A percentile compares a stretch with the other conserved stretches of the same genome.
Conservation (phyloP, 495 filamentous ascomycete genomes). For the Tuber microsphaerosporum region DNA sequence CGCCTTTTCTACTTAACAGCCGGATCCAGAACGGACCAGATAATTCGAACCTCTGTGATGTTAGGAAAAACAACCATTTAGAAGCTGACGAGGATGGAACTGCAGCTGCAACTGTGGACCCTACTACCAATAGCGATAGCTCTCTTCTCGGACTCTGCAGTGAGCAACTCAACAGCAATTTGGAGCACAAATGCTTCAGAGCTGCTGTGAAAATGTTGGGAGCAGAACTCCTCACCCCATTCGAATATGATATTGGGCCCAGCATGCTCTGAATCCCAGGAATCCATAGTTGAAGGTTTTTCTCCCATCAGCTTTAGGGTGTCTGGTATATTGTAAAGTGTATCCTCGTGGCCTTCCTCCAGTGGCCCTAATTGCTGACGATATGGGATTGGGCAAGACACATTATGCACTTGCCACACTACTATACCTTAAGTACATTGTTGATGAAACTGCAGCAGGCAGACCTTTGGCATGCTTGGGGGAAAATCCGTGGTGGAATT, state of each 20-base stretch:
- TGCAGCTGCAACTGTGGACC: too few species aligned
- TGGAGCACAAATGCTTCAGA: conserved; percentile 1
- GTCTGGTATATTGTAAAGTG: neutral
- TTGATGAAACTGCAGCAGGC: neutral
- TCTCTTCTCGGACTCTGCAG: too few species aligned
- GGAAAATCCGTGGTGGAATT: too few species aligned
- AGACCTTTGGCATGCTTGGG: too few species aligned
- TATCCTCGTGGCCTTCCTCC: neutral
- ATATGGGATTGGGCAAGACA: conserved; percentile 12
- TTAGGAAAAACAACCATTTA: too few species aligned
- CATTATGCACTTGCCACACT: neutral
- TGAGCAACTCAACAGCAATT: conserved; percentile 3
- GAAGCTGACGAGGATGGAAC: too few species aligned
- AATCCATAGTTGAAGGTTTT: neutral
- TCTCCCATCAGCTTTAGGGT: conserved; percentile 1
- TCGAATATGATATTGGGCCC: neutral
- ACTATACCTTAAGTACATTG: neutral
- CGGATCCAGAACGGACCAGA: too few species aligned
- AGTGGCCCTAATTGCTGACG: neutral
- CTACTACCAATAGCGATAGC: too few species aligned
- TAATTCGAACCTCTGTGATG: too few species aligned
- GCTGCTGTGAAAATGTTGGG: neutral
- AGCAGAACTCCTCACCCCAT: neutral
- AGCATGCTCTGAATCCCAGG: neutral
- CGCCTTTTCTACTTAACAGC: too few species aligned